Conservation (phyloP, 2,329 filamentous ascomycete species). For the Dactylellina parvicollis region DNA sequence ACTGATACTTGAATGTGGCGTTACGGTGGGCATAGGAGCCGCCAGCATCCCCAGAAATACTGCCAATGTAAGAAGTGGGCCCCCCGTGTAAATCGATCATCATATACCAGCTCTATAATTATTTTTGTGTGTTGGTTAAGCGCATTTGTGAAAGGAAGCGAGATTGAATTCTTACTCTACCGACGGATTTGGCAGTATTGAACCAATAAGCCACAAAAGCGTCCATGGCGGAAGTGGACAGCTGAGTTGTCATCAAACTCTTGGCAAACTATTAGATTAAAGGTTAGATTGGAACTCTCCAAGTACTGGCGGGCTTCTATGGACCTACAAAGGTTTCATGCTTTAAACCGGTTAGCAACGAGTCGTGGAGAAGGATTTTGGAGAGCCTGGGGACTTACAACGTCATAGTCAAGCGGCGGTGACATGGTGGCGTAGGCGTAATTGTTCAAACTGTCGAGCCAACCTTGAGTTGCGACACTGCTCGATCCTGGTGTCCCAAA, state of each 20-base stretch:
- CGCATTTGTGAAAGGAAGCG: constrained; percentile 56
- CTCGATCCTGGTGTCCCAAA: constrained; percentile 57
- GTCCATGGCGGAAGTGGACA: constrained; percentile 3
- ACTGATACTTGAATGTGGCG: constrained; percentile 60
- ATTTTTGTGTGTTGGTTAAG: constrained; percentile 40
- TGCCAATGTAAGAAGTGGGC: constrained; percentile 59
- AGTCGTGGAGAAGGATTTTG: too few relatives aligned
- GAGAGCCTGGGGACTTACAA: not conserved
- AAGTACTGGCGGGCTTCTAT: not conserved
- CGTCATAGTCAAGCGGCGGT: constrained; percentile 15
- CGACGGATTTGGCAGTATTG: not conserved
- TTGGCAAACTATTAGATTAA: not conserved
- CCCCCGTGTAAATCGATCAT: constrained; percentile 61
- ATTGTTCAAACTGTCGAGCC: constrained; percentile 52
- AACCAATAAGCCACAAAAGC: constrained; percentile 20
- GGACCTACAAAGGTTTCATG: constrained; percentile 13
- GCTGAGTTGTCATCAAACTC: constrained; percentile 32
- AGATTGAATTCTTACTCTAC: constrained; percentile 6
- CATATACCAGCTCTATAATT: constrained; percentile 59
- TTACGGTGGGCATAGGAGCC: constrained; percentile 59
- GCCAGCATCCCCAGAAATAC: constrained; percentile 53
- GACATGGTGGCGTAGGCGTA: constrained; percentile 30
- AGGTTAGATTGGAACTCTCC: not conserved
- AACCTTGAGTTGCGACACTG: constrained; percentile 53
- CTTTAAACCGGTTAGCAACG: not conserved